These are phyloP conservation scores for Staphylotrichum tortipilum DNA, from an alignment of 495 filamentous ascomycete species.

Conservation along the genomic window DNA sequence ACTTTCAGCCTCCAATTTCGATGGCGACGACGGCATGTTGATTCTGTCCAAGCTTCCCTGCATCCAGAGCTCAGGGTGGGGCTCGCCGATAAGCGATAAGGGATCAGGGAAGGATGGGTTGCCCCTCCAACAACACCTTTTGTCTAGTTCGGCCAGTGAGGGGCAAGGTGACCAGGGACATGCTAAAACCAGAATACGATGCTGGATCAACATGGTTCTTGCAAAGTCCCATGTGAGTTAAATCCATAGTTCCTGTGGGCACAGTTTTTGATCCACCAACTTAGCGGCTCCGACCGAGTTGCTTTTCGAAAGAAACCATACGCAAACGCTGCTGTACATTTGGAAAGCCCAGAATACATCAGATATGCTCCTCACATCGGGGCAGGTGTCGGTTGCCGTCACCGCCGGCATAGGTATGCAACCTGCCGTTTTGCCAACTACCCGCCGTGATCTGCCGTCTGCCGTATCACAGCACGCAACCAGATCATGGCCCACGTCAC, in stretches of 20 bases:
- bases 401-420: slow-evolving; percentile 40
- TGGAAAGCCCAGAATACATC: not conserved
- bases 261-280: no score
- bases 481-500: no score
- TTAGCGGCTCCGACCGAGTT: no score
- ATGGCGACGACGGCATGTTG: no score
- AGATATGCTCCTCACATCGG: slow-evolving; percentile 47
- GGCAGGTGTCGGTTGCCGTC: slow-evolving; percentile 44
- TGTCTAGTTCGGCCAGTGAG: not conserved
- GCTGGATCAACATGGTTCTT: not conserved
- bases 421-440: slow-evolving; percentile 4
- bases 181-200: not conserved
- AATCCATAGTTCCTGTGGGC: no score
- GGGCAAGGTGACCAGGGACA: not conserved
- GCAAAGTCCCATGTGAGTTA: no score
- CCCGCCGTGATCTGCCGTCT: not conserved
- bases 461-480: not conserved
- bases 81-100: not conserved
- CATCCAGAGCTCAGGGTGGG: no score
- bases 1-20: no score
- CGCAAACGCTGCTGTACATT: no score
- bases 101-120: no score
- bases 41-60: no score
- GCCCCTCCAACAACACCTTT: not conserved
- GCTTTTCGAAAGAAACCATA: no score